These are phyloP conservation scores for Trichoderma oligosporum DNA, from an alignment of 2,329 filamentous ascomycete species.

Conservation along the genomic window DNA sequence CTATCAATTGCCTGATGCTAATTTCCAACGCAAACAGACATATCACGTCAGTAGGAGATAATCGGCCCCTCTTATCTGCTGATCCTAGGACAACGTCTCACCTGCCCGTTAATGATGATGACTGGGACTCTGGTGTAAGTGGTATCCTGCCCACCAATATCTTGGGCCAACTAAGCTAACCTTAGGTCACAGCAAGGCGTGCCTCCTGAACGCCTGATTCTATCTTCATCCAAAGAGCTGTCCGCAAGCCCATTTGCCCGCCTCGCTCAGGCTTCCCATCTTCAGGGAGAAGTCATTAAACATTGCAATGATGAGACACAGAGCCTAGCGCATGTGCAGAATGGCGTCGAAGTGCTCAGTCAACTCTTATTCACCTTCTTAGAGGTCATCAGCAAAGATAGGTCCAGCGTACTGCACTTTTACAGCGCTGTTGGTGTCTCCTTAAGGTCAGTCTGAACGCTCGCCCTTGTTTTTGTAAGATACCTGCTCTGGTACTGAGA, in stretches of 20 bases:
- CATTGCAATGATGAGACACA: constrained; percentile 18
- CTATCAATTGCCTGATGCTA: neutral
- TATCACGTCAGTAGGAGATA: constrained; percentile 24
- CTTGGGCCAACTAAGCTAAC: neutral
- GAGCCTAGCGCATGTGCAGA: neutral
- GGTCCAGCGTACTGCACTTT: constrained; percentile 12
- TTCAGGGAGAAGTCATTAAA: constrained; percentile 30
- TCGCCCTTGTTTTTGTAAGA: neutral
- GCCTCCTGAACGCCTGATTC: constrained; percentile 18
- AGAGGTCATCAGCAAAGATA: constrained; percentile 16
- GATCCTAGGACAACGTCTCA: constrained; percentile 29
- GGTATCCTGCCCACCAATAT: too few species aligned
- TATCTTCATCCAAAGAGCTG: constrained; percentile 25
- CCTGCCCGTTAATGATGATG: constrained; percentile 28
- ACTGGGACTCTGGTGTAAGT: constrained; percentile 26
- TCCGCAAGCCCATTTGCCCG: constrained; percentile 32
- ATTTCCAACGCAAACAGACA: constrained; percentile 19
- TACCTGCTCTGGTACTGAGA: neutral
- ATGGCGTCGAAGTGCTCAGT: constrained; percentile 14
- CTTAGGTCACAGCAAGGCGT: neutral
- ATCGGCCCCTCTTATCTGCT: constrained; percentile 25
- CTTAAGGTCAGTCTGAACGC: neutral
- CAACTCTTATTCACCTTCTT: constrained; percentile 13
- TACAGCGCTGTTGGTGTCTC: constrained; percentile 17
- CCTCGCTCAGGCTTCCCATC: constrained; percentile 32